Evolutionary conservation across 495 filamentous ascomycete genomes (phyloP).

Genomic region (Neurospora terricola): DNA sequence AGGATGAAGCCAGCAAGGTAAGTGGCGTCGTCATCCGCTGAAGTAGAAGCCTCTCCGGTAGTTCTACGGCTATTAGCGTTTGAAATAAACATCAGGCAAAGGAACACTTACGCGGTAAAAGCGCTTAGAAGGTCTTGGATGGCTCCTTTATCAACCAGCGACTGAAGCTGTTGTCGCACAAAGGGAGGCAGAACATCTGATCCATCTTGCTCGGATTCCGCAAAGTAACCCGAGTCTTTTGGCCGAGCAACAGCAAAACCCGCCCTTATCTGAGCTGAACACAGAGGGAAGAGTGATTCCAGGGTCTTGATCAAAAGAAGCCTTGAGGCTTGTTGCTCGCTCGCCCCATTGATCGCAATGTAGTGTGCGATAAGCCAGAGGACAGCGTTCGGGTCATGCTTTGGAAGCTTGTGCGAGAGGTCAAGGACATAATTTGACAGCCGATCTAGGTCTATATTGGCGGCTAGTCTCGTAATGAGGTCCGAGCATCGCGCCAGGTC

Average conservation of each 20-base stretch:
- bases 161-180: constrained; percentile 21
- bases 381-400: constrained; percentile 16
- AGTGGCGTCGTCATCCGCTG: constrained; percentile 50
- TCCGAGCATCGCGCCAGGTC: constrained; percentile 13
- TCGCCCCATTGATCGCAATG: constrained; percentile 57
- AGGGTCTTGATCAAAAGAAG: constrained; percentile 13
- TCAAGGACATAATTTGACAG: constrained; percentile 18
- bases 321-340: constrained; percentile 13
- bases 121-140: constrained; percentile 29
- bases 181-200: constrained; percentile 20
- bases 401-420: constrained; percentile 1
- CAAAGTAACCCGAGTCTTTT: constrained; percentile 1
- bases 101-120: constrained; percentile 27
- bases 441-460: constrained; percentile 12
- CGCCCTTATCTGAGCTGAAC: constrained; percentile 16
- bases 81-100: constrained; percentile 6
- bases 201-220: constrained; percentile 3
- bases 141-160: constrained; percentile 28
- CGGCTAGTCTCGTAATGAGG: constrained; percentile 10
- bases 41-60: constrained; percentile 12
- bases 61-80: constrained; percentile 17
- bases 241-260: constrained; percentile 5
- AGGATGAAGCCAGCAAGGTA: constrained; percentile 79
- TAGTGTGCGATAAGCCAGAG: constrained; percentile 77
- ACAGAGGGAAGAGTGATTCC: constrained; percentile 16